These are phyloP conservation scores for Rosellinia necatrix DNA, from an alignment of 2,329 filamentous ascomycete genomes.

Conservation along the genomic window DNA sequence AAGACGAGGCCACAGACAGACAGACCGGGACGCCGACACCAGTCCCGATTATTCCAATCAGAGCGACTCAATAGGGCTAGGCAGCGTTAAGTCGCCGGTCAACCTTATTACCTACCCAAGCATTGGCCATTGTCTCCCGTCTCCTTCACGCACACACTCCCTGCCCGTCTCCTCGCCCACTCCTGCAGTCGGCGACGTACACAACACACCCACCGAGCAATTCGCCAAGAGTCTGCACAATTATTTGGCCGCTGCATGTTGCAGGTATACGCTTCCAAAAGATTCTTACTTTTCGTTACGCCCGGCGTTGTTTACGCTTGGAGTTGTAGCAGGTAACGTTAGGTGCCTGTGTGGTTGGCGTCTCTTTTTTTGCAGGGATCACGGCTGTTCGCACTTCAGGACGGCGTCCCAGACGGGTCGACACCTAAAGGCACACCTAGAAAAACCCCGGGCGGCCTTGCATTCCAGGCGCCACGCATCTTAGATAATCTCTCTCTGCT, in stretches of 20 bases:
- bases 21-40: background rate
- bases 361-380: conserved; percentile 13
- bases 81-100: background rate
- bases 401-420: conserved; percentile 10
- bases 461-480: conserved; percentile 15
- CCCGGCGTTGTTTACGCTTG: background rate
- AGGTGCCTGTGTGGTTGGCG: too few relatives aligned
- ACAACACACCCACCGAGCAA: conserved; percentile 12
- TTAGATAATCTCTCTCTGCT: conserved; percentile 25
- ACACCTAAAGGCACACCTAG: background rate
- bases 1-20: conserved; percentile 14
- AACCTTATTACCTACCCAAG: background rate
- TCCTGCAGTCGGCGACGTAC: conserved; percentile 17
- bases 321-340: background rate
- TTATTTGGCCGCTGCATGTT: background rate
- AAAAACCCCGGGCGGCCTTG: background rate
- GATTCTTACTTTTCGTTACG: conserved; percentile 4
- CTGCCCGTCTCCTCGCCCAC: background rate
- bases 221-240: background rate
- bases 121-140: background rate
- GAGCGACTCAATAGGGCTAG: background rate
- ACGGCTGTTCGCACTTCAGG: conserved; percentile 11
- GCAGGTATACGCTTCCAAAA: conserved; percentile 6
- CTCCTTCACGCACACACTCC: too few relatives aligned
- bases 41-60: conserved; percentile 8